Evolutionary conservation across 805 yeast genomes (phyloP).

Genomic region (Nematodospora valgi): DNA sequence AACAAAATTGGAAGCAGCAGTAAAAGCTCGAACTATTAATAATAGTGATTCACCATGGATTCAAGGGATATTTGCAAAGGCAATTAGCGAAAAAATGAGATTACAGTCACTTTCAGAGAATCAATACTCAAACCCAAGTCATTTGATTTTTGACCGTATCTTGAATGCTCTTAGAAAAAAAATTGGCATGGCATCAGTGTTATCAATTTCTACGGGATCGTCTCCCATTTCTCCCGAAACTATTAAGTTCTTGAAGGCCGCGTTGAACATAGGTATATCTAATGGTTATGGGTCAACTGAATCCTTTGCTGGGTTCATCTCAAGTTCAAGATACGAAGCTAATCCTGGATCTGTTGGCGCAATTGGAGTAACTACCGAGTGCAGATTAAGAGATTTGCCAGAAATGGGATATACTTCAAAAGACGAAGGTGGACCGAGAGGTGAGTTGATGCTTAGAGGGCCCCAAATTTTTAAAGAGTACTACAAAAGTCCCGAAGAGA

Average conservation of each 20-base stretch:
- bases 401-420: slow-evolving; percentile 47
- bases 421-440: slow-evolving; percentile 35
- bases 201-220: slow-evolving; percentile 42
- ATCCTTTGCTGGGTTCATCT: slow-evolving; percentile 53
- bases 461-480: slow-evolving; percentile 52
- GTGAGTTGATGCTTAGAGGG: slow-evolving; percentile 57
- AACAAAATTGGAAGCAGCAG: slow-evolving; percentile 57
- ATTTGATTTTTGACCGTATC: slow-evolving; percentile 27
- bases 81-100: slow-evolving; percentile 23
- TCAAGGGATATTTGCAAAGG: slow-evolving; percentile 21
- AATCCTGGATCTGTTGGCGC: slow-evolving; percentile 29
- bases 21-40: slow-evolving; percentile 44
- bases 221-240: slow-evolving; percentile 69
- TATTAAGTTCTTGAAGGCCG: slow-evolving; percentile 55
- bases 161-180: slow-evolving; percentile 24
- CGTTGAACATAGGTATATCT: slow-evolving; percentile 50
- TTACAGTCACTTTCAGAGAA: slow-evolving; percentile 45
- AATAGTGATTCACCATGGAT: slow-evolving; percentile 27
- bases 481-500: slow-evolving; percentile 47
- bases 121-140: slow-evolving; percentile 39
- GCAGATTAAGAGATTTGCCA: slow-evolving; percentile 57
- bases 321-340: slow-evolving; percentile 34
- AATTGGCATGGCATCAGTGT: slow-evolving; percentile 32
- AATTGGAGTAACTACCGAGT: slow-evolving; percentile 45
- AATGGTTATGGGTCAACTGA: slow-evolving; percentile 78